Percentiles rank a stretch among this genome's conserved stretches.
These are phyloP conservation scores for Hymenoscyphus albidus DNA, from an alignment of 2,329 filamentous ascomycete species.

Conservation along the genomic window DNA sequence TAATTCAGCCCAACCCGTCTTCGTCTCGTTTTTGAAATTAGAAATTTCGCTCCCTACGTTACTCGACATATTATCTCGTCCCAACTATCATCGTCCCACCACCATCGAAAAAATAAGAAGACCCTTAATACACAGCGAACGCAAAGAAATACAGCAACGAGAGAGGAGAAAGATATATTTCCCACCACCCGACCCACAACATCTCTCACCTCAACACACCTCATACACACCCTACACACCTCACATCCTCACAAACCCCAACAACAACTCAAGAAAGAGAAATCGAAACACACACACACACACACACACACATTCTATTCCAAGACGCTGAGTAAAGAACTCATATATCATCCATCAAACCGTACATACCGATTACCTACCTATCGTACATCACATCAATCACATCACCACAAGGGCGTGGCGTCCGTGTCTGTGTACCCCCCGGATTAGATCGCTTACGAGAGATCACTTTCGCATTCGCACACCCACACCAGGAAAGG, in stretches of 20 bases:
- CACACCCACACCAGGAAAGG: neutral
- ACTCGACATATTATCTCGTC: neutral
- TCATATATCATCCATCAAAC: neutral
- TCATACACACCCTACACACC: neutral
- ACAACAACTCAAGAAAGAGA: neutral
- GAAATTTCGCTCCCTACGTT: neutral
- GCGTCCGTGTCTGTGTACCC: neutral
- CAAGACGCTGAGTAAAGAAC: neutral
- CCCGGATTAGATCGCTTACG: neutral
- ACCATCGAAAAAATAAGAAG: neutral
- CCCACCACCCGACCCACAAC: neutral
- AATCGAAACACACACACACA: neutral
- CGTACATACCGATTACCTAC: no score
- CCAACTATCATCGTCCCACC: neutral
- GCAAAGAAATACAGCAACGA: neutral
- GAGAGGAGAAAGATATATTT: neutral
- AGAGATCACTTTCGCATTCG: neutral
- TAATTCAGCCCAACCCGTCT: neutral
- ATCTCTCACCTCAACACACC: neutral
- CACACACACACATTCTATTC: neutral
- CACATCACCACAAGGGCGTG: no score
- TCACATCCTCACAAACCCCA: neutral
- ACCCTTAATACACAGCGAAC: neutral
- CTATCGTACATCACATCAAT: no score
- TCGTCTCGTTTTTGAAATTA: no score